phyloP scores from a whole-genome alignment of 768 basidiomycete species.

The Tricholoma furcatifolium region DNA sequence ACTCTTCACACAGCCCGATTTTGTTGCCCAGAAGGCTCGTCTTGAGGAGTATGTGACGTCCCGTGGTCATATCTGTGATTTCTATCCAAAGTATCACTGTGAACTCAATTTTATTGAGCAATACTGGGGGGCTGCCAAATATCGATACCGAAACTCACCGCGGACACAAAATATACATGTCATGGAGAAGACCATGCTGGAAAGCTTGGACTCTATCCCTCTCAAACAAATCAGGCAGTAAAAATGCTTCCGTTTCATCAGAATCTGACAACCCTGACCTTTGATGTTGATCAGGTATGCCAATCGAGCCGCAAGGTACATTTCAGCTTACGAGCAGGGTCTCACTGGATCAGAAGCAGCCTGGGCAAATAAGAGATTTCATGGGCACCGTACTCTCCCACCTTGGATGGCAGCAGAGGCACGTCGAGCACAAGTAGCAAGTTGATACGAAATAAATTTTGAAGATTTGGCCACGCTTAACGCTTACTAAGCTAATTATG shows the following conservation, averaged over 20 bases:
- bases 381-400: constrained; percentile 12
- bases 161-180: constrained; percentile 21
- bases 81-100: constrained; percentile 39
- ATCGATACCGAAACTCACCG: constrained; percentile 23
- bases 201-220: constrained; percentile 26
- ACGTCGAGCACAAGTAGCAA: neutral
- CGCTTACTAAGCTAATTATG: neutral
- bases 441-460: neutral
- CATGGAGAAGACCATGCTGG: constrained; percentile 26
- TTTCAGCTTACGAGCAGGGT: constrained; percentile 9
- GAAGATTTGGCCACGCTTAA: neutral
- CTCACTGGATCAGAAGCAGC: constrained; percentile 10
- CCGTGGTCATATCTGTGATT: constrained; percentile 28
- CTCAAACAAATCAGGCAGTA: constrained; percentile 18
- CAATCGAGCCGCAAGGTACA: constrained; percentile 7
- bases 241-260: too few species aligned
- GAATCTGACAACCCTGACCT: neutral
- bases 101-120: too few species aligned
- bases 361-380: constrained; percentile 9
- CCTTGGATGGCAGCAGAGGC: constrained; percentile 9
- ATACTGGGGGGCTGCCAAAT: constrained; percentile 35
- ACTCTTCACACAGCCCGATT: too few species aligned
- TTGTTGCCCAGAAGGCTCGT: constrained; percentile 21
- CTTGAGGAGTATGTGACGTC: constrained; percentile 24
- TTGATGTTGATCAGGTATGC: constrained; percentile 16